Conservation (phyloP, 495 filamentous ascomycete genomes). For the Tuber magnatum region DNA sequence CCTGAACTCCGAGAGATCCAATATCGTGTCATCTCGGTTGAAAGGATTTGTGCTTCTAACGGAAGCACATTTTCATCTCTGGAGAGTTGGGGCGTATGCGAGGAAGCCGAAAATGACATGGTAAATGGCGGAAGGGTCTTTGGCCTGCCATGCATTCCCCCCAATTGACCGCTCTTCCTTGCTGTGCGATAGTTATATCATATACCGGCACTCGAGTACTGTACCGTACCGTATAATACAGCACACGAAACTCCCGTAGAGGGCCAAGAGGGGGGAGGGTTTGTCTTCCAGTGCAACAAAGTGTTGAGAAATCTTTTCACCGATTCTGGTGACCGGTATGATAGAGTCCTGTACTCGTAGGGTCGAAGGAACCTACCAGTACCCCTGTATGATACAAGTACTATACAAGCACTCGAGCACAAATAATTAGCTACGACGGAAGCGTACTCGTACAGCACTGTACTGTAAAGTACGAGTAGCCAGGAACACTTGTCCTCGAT, state of each 20-base stretch:
- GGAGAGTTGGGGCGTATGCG: background rate
- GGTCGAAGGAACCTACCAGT: background rate
- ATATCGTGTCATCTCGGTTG: background rate
- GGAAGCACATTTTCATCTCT: conserved; percentile 1
- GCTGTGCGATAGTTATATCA: background rate
- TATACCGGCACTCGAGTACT: background rate
- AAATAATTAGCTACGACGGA: too few species aligned
- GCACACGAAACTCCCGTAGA: background rate
- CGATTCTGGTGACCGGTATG: background rate
- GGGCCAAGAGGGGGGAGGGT: background rate
- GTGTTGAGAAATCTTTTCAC: background rate
- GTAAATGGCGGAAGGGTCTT: background rate
- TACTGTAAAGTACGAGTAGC: too few species aligned
- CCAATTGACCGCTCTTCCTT: background rate
- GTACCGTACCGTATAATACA: too few species aligned
- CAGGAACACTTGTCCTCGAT: conserved; percentile 26
- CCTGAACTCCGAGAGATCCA: background rate
- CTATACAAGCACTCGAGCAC: too few species aligned
- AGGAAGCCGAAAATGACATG: background rate
- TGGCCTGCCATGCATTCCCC: background rate
- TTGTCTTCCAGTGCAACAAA: background rate
- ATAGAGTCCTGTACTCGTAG: too few species aligned
- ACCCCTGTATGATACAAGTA: too few species aligned
- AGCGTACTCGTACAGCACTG: too few species aligned
- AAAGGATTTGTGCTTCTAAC: conserved; percentile 1